Evolutionary conservation across 2,329 filamentous ascomycete species (phyloP).

Genomic region (Hyphodiscus sp.): DNA sequence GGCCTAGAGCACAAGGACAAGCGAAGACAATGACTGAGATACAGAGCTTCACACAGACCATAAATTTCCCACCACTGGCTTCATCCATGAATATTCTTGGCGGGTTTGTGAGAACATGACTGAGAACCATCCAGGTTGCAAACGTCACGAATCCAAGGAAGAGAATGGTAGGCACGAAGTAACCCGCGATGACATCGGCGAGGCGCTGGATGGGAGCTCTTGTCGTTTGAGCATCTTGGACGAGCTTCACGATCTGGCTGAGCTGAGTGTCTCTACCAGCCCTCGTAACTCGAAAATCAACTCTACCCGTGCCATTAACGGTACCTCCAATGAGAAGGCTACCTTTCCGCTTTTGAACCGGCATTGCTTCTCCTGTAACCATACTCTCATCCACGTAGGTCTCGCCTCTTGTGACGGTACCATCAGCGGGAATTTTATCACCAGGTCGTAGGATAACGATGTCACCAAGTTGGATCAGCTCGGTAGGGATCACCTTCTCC

Average conservation of each 20-base stretch:
- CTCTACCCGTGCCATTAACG: conserved; percentile 85
- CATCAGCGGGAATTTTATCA: conserved; percentile 95
- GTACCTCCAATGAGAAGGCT: conserved; percentile 83
- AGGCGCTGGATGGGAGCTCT: conserved; percentile 91
- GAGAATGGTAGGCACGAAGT: conserved; percentile 89
- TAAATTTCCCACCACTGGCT: conserved; percentile 80
- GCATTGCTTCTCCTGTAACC: conserved; percentile 97
- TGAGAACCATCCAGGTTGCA: conserved; percentile 87
- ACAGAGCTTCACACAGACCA: conserved; percentile 95
- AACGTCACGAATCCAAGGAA: conserved; percentile 81
- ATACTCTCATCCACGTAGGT: conserved; percentile 96
- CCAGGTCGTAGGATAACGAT: conserved; percentile 89
- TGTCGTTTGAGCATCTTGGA: conserved; percentile 93
- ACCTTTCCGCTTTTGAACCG: conserved; percentile 81
- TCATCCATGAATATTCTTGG: conserved; percentile 79
- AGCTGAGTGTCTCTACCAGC: conserved; percentile 94
- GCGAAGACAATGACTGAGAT: conserved; percentile 98
- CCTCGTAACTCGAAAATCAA: conserved; percentile 88
- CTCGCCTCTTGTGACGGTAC: conserved; percentile 77
- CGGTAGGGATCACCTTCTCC: conserved; percentile 82
- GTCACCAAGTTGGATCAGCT: conserved; percentile 89
- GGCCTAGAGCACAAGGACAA: conserved; percentile 91
- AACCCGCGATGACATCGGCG: conserved; percentile 84
- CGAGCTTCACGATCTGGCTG: conserved; percentile 96
- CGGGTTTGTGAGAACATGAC: conserved; percentile 76